Evolutionary conservation across 2,329 filamentous ascomycete genomes (phyloP).

Genomic region (Didymosphaeria variabile): DNA sequence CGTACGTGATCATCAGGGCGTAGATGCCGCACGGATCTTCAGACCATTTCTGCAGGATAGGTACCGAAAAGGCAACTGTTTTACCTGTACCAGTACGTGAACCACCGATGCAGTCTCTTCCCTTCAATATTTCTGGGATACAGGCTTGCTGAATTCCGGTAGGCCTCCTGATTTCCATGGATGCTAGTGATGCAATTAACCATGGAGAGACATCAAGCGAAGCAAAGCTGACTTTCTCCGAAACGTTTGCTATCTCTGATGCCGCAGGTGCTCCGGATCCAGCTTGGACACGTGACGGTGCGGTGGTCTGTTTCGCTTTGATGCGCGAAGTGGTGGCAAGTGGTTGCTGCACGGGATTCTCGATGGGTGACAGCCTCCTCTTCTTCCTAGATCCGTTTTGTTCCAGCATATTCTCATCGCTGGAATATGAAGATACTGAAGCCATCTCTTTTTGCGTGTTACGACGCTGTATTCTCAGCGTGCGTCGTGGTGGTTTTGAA

Average conservation of each 20-base stretch:
- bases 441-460: conserved; percentile 15
- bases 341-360: conserved; percentile 24
- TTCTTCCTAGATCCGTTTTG: conserved; percentile 48
- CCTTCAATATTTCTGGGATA: conserved; percentile 91
- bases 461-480: not conserved
- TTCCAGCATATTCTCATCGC: conserved; percentile 39
- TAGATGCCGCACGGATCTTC: conserved; percentile 92
- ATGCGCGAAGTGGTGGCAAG: conserved; percentile 45
- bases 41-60: conserved; percentile 92
- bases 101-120: conserved; percentile 90
- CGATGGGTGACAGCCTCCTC: conserved; percentile 43
- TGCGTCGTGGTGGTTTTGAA: not conserved
- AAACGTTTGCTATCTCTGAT: conserved; percentile 15
- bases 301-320: conserved; percentile 34
- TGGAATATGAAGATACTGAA: conserved; percentile 24
- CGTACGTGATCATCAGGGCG: conserved; percentile 84
- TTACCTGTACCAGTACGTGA: conserved; percentile 96
- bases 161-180: conserved; percentile 84
- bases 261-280: conserved; percentile 16
- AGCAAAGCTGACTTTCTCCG: conserved; percentile 70
- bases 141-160: conserved; percentile 93
- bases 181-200: conserved; percentile 81
- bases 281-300: conserved; percentile 14
- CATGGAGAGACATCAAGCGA: conserved; percentile 80
- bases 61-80: conserved; percentile 93